Base-by-base conservation (phyloP, 768 basidiomycete species). In the Rhizopogon roseolus region DNA sequence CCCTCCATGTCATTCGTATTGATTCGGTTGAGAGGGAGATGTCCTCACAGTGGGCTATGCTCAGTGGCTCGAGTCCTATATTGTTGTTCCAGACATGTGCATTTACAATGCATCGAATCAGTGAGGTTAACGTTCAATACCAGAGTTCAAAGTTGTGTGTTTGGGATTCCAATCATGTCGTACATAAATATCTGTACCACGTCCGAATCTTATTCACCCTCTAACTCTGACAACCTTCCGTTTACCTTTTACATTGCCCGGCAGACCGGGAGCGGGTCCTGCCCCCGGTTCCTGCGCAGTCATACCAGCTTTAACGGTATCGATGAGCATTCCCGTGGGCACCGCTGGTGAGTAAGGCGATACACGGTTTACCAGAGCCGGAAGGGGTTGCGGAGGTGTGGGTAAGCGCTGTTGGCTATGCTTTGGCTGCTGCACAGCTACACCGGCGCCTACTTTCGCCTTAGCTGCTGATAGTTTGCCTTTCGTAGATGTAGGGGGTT, bases 251-350 rank as follows among this genome's bases (percentile, higher is more conserved):
- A 82, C 77, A 57, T 67, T 60, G 10, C 63, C 64, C 3, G 58
- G 59, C 4, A 58, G 46, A 48, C 65, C 61, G 49, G 76, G 68
- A 10, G 69, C 62, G 5, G 59, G 69, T 49, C 66, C 56, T 13
- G 74, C 69, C 41, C 76, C 75, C 49, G 78, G 77, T 52, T 85
- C 82, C 53, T 72, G 73, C 32, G 85, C 79, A 61, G 78, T 90
- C 82, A 93, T 85, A 1, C 91, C 92, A 0, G 91, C 88, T 68
- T 93, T 93, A 38, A 94, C 80, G 0, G 90, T 82, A 38, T 93
- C 88, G 36, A 96, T 76, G 34, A 94, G 78, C 41, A 93, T 81
- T 6, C 91, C 91, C 0, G 84, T 78, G 36, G 86, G 81, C 8
- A 92, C 72, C 8, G 86, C 81, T 7, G 92, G 93, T 1, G 89